phyloP scores from a whole-genome alignment of 441 rosid genomes.

The Lepidium campestre region DNA sequence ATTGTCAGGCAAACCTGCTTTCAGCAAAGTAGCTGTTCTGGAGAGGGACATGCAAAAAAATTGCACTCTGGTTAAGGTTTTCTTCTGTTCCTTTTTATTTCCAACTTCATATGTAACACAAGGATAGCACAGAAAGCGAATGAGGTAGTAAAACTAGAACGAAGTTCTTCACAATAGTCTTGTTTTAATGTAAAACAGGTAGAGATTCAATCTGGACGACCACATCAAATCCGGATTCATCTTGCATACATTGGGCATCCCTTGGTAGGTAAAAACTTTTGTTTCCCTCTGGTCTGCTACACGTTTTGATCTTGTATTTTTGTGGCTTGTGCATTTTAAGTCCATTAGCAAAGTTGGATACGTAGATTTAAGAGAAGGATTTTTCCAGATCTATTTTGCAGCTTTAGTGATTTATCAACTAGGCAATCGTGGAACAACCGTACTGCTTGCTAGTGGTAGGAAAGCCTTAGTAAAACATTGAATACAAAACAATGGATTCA shows the following conservation, averaged over 20 bases:
- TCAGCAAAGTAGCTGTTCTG: conserved; percentile 72
- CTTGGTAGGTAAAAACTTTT: conserved; percentile 49
- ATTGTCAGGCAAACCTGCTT: conserved; percentile 60
- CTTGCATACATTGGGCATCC: conserved; percentile 87
- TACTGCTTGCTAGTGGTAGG: not conserved
- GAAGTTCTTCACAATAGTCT: not conserved
- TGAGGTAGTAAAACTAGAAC: not conserved
- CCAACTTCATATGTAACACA: not conserved
- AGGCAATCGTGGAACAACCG: not conserved
- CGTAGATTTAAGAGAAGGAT: not conserved
- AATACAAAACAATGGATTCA: not conserved
- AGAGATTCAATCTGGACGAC: conserved; percentile 84
- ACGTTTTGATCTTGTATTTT: not conserved
- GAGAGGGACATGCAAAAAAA: conserved; percentile 51
- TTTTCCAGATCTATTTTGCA: not conserved
- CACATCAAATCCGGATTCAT: conserved; percentile 94
- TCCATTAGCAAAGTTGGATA: conserved; percentile 6
- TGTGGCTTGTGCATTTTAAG: not conserved
- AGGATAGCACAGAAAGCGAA: not conserved
- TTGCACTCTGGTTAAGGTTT: conserved; percentile 65
- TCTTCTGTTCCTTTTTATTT: not conserved
- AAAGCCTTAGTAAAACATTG: not conserved
- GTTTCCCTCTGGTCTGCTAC: not conserved
- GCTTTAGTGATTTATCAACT: not conserved
- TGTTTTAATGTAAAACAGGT: conserved; percentile 40